Conservation (phyloP, 805 yeast species). For the Candida ascalaphidarum region DNA sequence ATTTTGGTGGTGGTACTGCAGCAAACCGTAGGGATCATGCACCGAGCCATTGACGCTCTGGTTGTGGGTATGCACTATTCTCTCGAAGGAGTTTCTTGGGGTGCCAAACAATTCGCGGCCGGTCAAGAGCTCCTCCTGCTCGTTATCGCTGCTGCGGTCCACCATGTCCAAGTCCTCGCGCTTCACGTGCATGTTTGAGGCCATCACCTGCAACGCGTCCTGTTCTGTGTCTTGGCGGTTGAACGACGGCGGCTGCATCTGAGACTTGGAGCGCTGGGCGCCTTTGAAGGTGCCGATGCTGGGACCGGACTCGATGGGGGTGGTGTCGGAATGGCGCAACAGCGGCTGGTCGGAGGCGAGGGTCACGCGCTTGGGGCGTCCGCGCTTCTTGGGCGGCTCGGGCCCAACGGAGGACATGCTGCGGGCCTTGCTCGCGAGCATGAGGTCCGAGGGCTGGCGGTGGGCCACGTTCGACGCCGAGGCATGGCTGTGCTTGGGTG, state of each 20-base stretch:
- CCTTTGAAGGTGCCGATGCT: slow-evolving; percentile 22
- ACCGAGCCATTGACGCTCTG: slow-evolving; percentile 16
- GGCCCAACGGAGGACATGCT: slow-evolving; percentile 6
- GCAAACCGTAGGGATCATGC: slow-evolving; percentile 29
- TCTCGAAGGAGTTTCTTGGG: slow-evolving; percentile 28
- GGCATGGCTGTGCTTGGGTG: slow-evolving; percentile 39
- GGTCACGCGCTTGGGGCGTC: slow-evolving; percentile 27
- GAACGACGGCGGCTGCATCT: slow-evolving; percentile 6
- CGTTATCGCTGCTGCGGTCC: slow-evolving; percentile 22
- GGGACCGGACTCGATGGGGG: slow-evolving; percentile 23
- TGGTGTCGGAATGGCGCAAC: slow-evolving; percentile 24
- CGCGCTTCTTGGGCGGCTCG: slow-evolving; percentile 27
- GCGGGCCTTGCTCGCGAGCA: slow-evolving; percentile 6
- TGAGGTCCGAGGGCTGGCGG: slow-evolving; percentile 5
- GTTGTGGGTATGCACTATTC: slow-evolving; percentile 13
- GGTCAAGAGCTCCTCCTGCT: slow-evolving; percentile 26
- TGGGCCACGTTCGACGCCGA: slow-evolving; percentile 34
- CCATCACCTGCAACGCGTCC: slow-evolving; percentile 28
- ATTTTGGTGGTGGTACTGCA: slow-evolving; percentile 30
- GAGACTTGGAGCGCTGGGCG: slow-evolving; percentile 2
- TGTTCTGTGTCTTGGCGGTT: slow-evolving; percentile 31
- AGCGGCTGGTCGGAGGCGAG: slow-evolving; percentile 14
- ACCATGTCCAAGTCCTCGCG: slow-evolving; percentile 29
- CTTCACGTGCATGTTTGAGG: slow-evolving; percentile 22
- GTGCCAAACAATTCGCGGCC: slow-evolving; percentile 35